Percentiles rank a stretch among this genome's conserved stretches.
Evolutionary conservation across 2,329 filamentous ascomycete species (phyloP).

Genomic region (Aspergillus ustus): DNA sequence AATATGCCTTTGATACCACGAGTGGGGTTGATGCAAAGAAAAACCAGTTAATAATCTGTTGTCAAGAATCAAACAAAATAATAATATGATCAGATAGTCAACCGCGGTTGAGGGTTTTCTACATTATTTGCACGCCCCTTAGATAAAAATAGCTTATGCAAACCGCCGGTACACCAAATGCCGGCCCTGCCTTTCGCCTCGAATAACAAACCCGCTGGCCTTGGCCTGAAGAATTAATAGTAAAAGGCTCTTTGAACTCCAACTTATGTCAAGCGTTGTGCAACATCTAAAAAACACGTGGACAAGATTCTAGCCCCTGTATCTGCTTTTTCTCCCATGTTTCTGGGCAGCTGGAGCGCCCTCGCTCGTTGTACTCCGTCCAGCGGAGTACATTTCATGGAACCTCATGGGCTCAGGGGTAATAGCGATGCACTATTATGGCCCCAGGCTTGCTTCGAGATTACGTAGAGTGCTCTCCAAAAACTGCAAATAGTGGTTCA

Average conservation of each 20-base stretch:
- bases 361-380: neutral
- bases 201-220: too few species aligned
- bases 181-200: neutral
- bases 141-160: neutral
- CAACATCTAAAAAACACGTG: slow-evolving; percentile 2
- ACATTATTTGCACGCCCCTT: neutral
- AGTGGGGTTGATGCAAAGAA: slow-evolving; percentile 23
- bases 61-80: neutral
- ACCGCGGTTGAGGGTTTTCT: neutral
- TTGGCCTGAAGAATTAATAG: too few species aligned
- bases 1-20: slow-evolving; percentile 21
- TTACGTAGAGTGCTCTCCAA: neutral
- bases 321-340: neutral
- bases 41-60: slow-evolving; percentile 12
- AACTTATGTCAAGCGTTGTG: neutral
- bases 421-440: neutral
- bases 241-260: neutral
- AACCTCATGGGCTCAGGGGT: neutral
- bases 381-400: neutral
- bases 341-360: neutral
- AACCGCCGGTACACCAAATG: neutral
- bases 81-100: neutral
- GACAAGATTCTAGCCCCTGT: neutral
- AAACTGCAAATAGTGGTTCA: neutral
- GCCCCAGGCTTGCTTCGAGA: neutral